Evolutionary conservation across 768 basidiomycete species (phyloP).

Genomic region (Pleurotus tuoliensis): DNA sequence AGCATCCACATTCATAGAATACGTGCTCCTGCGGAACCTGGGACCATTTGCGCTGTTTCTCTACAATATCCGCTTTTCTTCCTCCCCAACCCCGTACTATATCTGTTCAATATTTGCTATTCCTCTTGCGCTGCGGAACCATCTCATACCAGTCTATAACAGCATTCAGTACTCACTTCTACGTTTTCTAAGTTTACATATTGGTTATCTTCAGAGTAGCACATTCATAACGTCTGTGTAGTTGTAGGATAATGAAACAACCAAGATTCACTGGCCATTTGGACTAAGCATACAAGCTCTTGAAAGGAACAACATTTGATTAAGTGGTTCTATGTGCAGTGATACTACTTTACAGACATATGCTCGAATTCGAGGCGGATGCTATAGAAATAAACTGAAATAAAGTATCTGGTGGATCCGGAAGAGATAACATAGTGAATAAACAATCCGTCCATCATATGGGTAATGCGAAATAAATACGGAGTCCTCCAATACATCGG

Average conservation of each 20-base stretch:
- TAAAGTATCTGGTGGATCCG: background rate
- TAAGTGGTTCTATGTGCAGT: no score
- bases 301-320: background rate
- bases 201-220: slow-evolving; percentile 8
- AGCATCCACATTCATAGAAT: slow-evolving; percentile 7
- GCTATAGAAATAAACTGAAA: background rate
- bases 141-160: slow-evolving; percentile 12
- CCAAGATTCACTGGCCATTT: background rate
- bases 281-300: background rate
- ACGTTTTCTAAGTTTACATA: slow-evolving; percentile 21
- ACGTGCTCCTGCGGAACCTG: slow-evolving; percentile 6
- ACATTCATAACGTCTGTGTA: background rate
- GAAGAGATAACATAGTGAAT: slow-evolving; percentile 5
- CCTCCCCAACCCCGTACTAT: slow-evolving; percentile 11
- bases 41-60: slow-evolving; percentile 7
- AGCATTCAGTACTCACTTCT: slow-evolving; percentile 1
- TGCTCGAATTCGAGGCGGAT: no score
- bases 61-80: slow-evolving; percentile 5
- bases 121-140: slow-evolving; percentile 12
- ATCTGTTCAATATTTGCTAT: slow-evolving; percentile 11
- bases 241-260: slow-evolving; percentile 15
- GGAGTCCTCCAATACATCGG: background rate
- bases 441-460: slow-evolving; percentile 7
- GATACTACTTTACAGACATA: no score
- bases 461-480: slow-evolving; percentile 1